Evolutionary conservation across 306 rosid species (phyloP).

Genomic region (Coriaria nepalensis): DNA sequence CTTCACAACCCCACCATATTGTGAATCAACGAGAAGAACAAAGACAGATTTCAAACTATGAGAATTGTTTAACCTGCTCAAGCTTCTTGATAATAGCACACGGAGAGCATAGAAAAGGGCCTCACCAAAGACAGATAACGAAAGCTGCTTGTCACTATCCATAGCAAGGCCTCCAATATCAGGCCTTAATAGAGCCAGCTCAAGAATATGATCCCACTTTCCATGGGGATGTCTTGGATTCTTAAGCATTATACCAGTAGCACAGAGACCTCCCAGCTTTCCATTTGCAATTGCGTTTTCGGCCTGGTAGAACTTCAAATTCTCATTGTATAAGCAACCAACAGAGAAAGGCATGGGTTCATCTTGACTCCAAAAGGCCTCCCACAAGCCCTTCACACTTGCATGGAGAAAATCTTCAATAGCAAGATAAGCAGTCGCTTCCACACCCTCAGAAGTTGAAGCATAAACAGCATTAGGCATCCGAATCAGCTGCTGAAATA

Average conservation of each 20-base stretch:
- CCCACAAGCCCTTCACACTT: constrained; percentile 85
- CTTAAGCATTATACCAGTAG: constrained; percentile 62
- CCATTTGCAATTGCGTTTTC: constrained; percentile 81
- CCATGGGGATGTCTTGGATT: constrained; percentile 86
- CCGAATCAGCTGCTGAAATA: constrained; percentile 89
- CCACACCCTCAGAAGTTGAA: constrained; percentile 73
- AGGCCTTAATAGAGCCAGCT: constrained; percentile 68
- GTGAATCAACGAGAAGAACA: constrained; percentile 78
- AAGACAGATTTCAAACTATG: constrained; percentile 49
- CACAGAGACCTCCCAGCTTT: constrained; percentile 76
- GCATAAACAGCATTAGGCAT: constrained; percentile 81
- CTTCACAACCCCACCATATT: constrained; percentile 84
- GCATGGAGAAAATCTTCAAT: constrained; percentile 94
- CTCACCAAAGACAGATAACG: constrained; percentile 58
- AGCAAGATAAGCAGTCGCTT: constrained; percentile 85
- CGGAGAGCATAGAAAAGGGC: constrained; percentile 80
- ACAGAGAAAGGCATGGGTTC: constrained; percentile 88
- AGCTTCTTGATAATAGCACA: constrained; percentile 70
- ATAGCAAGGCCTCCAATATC: constrained; percentile 47
- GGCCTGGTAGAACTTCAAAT: constrained; percentile 79
- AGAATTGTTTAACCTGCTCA: constrained; percentile 54
- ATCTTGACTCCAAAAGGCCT: constrained; percentile 90
- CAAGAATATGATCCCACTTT: constrained; percentile 84
- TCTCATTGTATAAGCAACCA: constrained; percentile 53
- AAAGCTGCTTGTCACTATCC: constrained; percentile 45